Evolutionary conservation across 1,284 basidiomycete species (phyloP), one percentile per base, ranked within the genome.

Genomic region (Termitomyces sp.): DNA sequence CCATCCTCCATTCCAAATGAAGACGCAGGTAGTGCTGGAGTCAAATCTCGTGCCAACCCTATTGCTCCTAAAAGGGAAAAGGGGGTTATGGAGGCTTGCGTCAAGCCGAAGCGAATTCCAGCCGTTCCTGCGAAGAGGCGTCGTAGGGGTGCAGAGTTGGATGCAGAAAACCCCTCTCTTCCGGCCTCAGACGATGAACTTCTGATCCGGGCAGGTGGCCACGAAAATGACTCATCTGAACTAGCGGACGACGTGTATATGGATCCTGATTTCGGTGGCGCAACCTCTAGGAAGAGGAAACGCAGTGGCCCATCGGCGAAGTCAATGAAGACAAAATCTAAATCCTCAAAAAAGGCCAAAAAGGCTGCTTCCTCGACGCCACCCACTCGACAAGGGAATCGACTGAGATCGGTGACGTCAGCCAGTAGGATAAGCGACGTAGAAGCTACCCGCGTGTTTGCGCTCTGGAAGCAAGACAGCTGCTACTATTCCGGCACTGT

Each of bases 401-500:
- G 65, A 36, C 56, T 68, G 33, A 65, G 65, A 26, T 69, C 71
- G 13, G 59, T 61, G n/a, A 73, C 67, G 6, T 67, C 69, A 6
- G 52, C 55, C 28, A 61, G 58, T 39, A 73, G 61, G 60, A 50
- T 52, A n/a, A 54, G 28, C 13, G 55, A 55, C 19, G 46, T 38
- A 7, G 60, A 58, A 9, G 58, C 69, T n/a, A 74, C 83, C 12
- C 80, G 80, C 1, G 84, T 90, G 13, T 83, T 88, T 60, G 88
- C 84, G 1, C 64, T 84, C 9, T 89, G 85, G 84, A 80, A 74
- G 58, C 65, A 68, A 44, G 79, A 83, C 54, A 78, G 75, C 1
- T 73, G 79, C 57, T 90, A 79, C 67, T 90, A 86, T 62, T 65
- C 83, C 4, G 88, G 85, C 9, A 72, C 70, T 26, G 73, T 88